Base-by-base conservation (phyloP, 2,329 filamentous ascomycete species). In the Uncinocarpus reesii region DNA sequence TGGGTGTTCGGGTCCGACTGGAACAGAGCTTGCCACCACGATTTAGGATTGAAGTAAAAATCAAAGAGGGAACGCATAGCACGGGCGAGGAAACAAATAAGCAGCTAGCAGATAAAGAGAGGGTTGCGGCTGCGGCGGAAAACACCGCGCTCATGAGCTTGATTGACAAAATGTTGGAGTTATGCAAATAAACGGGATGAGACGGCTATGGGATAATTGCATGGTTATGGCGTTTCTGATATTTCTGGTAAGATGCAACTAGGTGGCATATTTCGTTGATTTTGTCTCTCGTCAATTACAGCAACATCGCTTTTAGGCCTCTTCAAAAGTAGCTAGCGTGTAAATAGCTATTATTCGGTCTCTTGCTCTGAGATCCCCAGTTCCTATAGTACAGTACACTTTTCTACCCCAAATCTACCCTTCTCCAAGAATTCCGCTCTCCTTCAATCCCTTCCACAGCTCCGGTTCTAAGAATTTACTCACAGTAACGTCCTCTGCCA, bases 11-110 rank as follows among this genome's bases (percentile, higher is more conserved):
- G 37, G 89, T 95, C 35, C 80, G 92, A 20, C 76, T 98, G 20
- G 89, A 96, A 69, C 84, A 94, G 65, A 84, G 86, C 8, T 74
- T 98, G 50, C 92, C 92, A 2, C 86, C 92, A 28, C 85, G 90
- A 60, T 98, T 92, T 65, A 80, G 92, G 31, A 78, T 96, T 43
- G 89, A 96, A 65, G 87, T 96, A 38, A 79, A 83, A 58, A 94
- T 95, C 66, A 95, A 96, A 67, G 84, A 94, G 67, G 90, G 89
- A 53, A 92, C 88, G n/a, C 92, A 96, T 65, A 86, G 81, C 55
- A 93, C 93, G 52, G 90, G 87, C 38, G 88, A 95, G 54, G 88
- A 95, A 64, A 88, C 95, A 45, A 95, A 94, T 70, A 95, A 95
- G 73, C 92, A 98, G 68, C 72, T 98, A 36, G 86, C 81, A 28